phyloP scores from a whole-genome alignment of 192 early-diverging fungal species.

The Phycomyces blakesleeanus region DNA sequence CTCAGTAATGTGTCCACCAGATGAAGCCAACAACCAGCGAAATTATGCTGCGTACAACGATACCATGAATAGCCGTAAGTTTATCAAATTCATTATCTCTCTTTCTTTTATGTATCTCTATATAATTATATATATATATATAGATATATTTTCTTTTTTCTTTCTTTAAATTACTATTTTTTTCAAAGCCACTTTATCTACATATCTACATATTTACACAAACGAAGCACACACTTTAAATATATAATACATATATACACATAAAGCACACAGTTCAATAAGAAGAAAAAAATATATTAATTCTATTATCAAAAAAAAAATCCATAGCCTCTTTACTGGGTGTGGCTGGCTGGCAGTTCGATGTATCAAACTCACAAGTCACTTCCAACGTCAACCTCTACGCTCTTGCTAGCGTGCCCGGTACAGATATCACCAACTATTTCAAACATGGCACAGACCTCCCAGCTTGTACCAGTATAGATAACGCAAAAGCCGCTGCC shows the following conservation, averaged over 20 bases:
- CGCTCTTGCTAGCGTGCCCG: slow-evolving; percentile 31
- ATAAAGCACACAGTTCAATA: too few relatives aligned
- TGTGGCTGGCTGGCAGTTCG: slow-evolving; percentile 47
- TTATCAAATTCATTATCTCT: too few relatives aligned
- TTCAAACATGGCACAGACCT: slow-evolving; percentile 32
- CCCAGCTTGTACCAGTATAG: slow-evolving; percentile 16
- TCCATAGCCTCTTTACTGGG: slow-evolving; percentile 34
- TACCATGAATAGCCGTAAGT: slow-evolving; percentile 23
- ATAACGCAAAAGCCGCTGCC: slow-evolving; percentile 9
- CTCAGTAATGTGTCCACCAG: slow-evolving; percentile 56
- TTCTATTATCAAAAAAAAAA: slow-evolving; percentile 33
- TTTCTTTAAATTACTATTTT: too few relatives aligned
- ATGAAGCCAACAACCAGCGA: slow-evolving; percentile 42
- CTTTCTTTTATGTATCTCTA: too few relatives aligned
- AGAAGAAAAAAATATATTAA: too few relatives aligned
- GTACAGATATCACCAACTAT: slow-evolving; percentile 57
- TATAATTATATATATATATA: too few relatives aligned
- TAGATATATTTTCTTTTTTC: too few relatives aligned
- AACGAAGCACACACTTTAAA: too few relatives aligned
- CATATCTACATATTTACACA: too few relatives aligned
- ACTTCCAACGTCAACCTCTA: slow-evolving; percentile 36
- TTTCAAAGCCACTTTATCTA: slow-evolving; percentile 20
- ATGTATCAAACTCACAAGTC: slow-evolving; percentile 25
- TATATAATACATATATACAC: too few relatives aligned
- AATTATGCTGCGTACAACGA: slow-evolving; percentile 48